A percentile compares a stretch with the other conserved stretches of the same genome.
Conservation (phyloP, 441 rosid genomes). For the Melastoma candidum region DNA sequence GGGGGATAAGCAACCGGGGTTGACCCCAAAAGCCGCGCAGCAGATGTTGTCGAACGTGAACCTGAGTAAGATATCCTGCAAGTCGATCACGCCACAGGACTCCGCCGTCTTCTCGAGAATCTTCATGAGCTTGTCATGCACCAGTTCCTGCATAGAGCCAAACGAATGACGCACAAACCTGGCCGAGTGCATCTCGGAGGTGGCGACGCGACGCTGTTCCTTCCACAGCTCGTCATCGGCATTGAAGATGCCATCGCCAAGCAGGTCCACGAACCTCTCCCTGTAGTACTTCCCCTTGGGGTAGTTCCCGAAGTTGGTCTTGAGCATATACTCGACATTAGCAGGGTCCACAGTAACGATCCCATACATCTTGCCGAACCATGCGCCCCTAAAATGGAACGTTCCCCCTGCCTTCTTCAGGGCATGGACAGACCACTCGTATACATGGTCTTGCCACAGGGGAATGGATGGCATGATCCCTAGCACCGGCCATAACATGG, state of each 20-base stretch:
- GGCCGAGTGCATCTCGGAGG: conserved; percentile 54
- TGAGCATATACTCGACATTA: conserved; percentile 55
- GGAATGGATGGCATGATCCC: conserved; percentile 41
- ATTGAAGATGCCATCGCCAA: conserved; percentile 65
- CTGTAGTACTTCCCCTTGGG: conserved; percentile 58
- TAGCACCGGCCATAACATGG: conserved; percentile 54
- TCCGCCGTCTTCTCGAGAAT: conserved; percentile 28
- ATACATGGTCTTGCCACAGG: conserved; percentile 19
- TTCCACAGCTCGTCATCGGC: conserved; percentile 54
- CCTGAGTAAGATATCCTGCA: conserved; percentile 57
- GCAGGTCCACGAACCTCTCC: conserved; percentile 52
- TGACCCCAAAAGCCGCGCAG: conserved; percentile 51
- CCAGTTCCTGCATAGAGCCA: conserved; percentile 34
- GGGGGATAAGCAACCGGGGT: conserved; percentile 54
- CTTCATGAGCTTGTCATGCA: conserved; percentile 42
- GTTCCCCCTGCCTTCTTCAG: conserved; percentile 39
- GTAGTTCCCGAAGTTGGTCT: conserved; percentile 55
- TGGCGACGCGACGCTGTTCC: conserved; percentile 44
- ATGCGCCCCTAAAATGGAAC: conserved; percentile 37
- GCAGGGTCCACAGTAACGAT: conserved; percentile 43
- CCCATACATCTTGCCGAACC: conserved; percentile 48
- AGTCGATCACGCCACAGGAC: conserved; percentile 40
- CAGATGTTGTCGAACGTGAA: conserved; percentile 74
- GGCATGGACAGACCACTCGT: conserved; percentile 33
- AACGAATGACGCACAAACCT: conserved; percentile 41